These are phyloP conservation scores for Fusarium heterosporum DNA, from an alignment of 2,329 filamentous ascomycete genomes.

Conservation along the genomic window DNA sequence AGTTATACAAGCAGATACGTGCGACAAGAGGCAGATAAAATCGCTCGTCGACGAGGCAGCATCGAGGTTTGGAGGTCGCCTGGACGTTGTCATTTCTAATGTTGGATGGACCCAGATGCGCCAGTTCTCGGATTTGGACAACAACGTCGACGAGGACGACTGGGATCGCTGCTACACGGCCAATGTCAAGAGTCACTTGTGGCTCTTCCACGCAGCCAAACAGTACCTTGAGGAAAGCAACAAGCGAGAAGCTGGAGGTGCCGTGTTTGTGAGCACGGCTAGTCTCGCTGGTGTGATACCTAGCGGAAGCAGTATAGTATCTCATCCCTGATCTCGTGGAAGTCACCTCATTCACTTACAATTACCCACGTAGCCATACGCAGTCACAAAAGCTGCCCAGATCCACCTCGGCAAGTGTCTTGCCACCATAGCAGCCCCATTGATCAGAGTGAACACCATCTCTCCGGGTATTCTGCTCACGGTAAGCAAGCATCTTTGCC, in stretches of 20 bases:
- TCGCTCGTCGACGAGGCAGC: slow-evolving; percentile 69
- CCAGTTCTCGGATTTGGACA: slow-evolving; percentile 60
- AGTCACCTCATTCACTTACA: neutral
- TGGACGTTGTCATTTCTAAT: slow-evolving; percentile 85
- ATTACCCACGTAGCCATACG: slow-evolving; percentile 68
- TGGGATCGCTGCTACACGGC: slow-evolving; percentile 70
- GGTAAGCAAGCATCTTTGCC: slow-evolving; percentile 42
- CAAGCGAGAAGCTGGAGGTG: slow-evolving; percentile 57
- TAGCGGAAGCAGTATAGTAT: slow-evolving; percentile 69
- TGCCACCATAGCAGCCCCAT: slow-evolving; percentile 64
- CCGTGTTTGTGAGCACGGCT: slow-evolving; percentile 72
- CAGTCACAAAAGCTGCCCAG: slow-evolving; percentile 81
- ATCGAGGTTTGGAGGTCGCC: slow-evolving; percentile 63
- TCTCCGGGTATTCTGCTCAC: slow-evolving; percentile 65
- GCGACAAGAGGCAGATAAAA: slow-evolving; percentile 37
- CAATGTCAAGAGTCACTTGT: slow-evolving; percentile 73
- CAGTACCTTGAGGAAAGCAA: slow-evolving; percentile 59
- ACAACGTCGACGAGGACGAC: slow-evolving; percentile 67
- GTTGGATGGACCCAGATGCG: slow-evolving; percentile 67
- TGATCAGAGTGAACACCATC: slow-evolving; percentile 69
- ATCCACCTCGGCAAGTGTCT: slow-evolving; percentile 68
- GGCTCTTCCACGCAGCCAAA: slow-evolving; percentile 67
- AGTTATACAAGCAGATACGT: slow-evolving; percentile 63
- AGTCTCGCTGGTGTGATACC: slow-evolving; percentile 73
- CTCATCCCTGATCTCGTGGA: slow-evolving; percentile 1